A percentile compares a stretch with the other conserved stretches of the same genome.
Evolutionary conservation across 495 filamentous ascomycete genomes (phyloP).

Genomic region (Cercophora sp.): DNA sequence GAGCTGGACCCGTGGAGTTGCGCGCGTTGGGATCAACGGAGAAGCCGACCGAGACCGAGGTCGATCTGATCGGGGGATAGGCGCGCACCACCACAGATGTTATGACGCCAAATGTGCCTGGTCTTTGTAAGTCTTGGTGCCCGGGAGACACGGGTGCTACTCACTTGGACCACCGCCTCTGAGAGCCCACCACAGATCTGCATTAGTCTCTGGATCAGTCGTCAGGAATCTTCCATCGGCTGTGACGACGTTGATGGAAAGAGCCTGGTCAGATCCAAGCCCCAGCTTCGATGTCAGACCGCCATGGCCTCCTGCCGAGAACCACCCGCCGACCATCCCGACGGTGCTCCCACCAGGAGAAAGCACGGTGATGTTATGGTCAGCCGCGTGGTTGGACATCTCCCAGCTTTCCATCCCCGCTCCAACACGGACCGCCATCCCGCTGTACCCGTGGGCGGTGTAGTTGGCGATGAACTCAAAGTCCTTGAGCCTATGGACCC

Average conservation of each 20-base stretch:
- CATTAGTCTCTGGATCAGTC: conserved; percentile 43
- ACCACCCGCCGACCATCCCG: conserved; percentile 49
- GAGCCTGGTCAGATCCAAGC: conserved; percentile 49
- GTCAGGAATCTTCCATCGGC: conserved; percentile 53
- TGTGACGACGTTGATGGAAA: conserved; percentile 53
- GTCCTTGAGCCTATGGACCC: conserved; percentile 54
- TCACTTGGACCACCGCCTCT: conserved; percentile 55
- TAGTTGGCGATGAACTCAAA: conserved; percentile 40
- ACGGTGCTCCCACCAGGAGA: conserved; percentile 48
- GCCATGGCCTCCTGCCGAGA: conserved; percentile 49
- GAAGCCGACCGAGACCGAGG: conserved; percentile 17
- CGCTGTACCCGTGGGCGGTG: conserved; percentile 35
- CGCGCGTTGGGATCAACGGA: conserved; percentile 1
- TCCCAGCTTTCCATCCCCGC: conserved; percentile 46
- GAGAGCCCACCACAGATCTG: conserved; percentile 61
- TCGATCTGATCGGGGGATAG: conserved; percentile 29
- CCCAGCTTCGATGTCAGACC: conserved; percentile 41
- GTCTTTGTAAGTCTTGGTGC: too few species aligned
- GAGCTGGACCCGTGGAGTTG: neutral
- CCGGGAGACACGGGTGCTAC: too few species aligned
- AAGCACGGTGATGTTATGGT: conserved; percentile 37
- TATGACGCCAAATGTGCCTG: conserved; percentile 50
- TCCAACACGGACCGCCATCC: conserved; percentile 42
- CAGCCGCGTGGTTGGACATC: conserved; percentile 34
- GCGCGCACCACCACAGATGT: conserved; percentile 47